Base-by-base conservation (phyloP, 805 yeast genomes). In the Ogataea saltuana region DNA sequence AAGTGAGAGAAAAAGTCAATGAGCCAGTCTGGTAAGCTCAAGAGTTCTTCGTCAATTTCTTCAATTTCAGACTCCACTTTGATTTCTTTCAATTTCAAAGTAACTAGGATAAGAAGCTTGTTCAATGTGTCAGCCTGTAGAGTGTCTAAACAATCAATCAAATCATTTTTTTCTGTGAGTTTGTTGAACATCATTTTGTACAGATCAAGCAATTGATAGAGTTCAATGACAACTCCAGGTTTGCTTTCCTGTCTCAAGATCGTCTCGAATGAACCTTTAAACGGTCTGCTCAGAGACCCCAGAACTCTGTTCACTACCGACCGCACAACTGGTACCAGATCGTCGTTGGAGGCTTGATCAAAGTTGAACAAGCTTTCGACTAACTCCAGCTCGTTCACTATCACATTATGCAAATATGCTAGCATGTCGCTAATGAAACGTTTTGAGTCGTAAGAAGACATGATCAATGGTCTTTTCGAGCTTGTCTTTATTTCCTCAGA, bases 371-470 rank as follows among this genome's bases (percentile, higher is more conserved):
- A 64, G 15, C 81, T 72, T 7, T 73, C 72, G 4, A 91, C 73
- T 22, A 83, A 72, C 58, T 93, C 99, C 30, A 81, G 74, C 62
- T 93, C 99, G 64, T 88, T 87, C 4, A 89, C 95, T 22, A 89
- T 81, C 4, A 87, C 74, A 1, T 90, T 78, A 59, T 93, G 97
- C 2, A 89, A 74, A 69, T 85, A 86, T 0, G 98, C 98, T 28
- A 93, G 67, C 23, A 93, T 73, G 59, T 89, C 97, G 19, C 97
- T 95, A 13, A 88, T 70, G 50, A 82, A 90, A 42, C 96, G 71
- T 19, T 81, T 70, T 1, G 97, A 86, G 59, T 91, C 96, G 60
- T 85, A 85, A 0, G 86, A 83, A 7, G 83, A 76, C 33, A 83
- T 65, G 22, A 79, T 74, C 17, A 88, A 70, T 1, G 89, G 85